Evolutionary conservation across 306 rosid species (phyloP), one percentile per base, ranked within the genome.

Genomic region (Carpinus viminea): DNA sequence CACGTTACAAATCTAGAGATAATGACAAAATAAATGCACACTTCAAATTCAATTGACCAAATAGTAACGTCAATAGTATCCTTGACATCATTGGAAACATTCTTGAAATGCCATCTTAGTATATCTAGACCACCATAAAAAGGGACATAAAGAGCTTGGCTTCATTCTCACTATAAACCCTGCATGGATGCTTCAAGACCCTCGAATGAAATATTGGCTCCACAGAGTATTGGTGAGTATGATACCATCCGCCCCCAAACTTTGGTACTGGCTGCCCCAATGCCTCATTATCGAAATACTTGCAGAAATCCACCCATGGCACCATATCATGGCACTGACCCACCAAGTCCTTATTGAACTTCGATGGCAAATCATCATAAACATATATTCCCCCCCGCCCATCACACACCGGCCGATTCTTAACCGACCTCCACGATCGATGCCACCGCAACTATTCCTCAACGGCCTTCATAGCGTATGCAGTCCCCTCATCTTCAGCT

Each of bases 91-190:
- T 62, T 84, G 21, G 94, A 85, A 26, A 90, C 97, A 62, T 90
- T 90, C 79, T 86, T 88, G 89, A 92, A 92, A 72, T 92, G 91
- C 94, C 93, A 92, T 64, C 97, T 64, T 54, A 92, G 53, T 65
- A 90, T 72, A 70, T 92, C 97, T 71, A 90, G 74, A 56, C 94
- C 97, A 12, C 94, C 94, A 76, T 92, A 92, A 74, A 87, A 84
- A 65, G 94, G 97, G 11, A 90, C 91, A 84, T 86, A 92, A 75
- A 92, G 12, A 92, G 88, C 74, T 82, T 87, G 38, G 97, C 97
- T 64, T 82, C 83, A 21, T 71, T 79, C 59, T 85, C 87, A 74
- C 70, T 82, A 36, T 81, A 70, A 68, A 88, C 91, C 80, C 93
- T 87, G 83, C 97, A 92, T 15, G 91, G 89, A 79, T 90, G 97